phyloP scores from a whole-genome alignment of 2,329 filamentous ascomycete genomes.

The Verruconis gallopava region DNA sequence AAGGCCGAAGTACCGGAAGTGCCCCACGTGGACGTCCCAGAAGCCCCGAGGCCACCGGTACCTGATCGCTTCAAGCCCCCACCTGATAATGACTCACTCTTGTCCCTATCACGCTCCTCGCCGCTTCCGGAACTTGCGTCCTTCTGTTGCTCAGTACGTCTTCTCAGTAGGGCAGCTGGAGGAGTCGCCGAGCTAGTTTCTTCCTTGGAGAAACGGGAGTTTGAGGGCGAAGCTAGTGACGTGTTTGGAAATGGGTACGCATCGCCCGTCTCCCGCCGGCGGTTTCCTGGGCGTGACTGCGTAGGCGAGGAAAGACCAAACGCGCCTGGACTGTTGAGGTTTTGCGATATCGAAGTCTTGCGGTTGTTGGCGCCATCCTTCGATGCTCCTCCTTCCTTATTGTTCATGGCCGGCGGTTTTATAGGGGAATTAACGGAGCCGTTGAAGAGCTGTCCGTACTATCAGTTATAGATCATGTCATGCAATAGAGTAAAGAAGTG shows the following conservation, averaged over 20 bases:
- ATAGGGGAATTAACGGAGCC: constrained; percentile 86
- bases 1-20: constrained; percentile 44
- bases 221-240: constrained; percentile 45
- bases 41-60: constrained; percentile 40
- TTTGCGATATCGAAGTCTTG: constrained; percentile 65
- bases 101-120: constrained; percentile 40
- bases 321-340: constrained; percentile 46
- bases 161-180: constrained; percentile 46
- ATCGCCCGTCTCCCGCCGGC: constrained; percentile 77
- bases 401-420: constrained; percentile 62
- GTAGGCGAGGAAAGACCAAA: constrained; percentile 65
- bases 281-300: constrained; percentile 56
- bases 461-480: background rate
- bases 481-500: background rate
- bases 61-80: constrained; percentile 43
- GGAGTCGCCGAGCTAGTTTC: constrained; percentile 46
- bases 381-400: constrained; percentile 47
- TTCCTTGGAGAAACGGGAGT: constrained; percentile 48
- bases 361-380: constrained; percentile 43
- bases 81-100: constrained; percentile 31
- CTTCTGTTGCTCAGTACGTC: constrained; percentile 50
- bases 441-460: constrained; percentile 53
- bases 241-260: constrained; percentile 41
- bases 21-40: constrained; percentile 44
- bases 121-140: constrained; percentile 30